Conservation (phyloP, 306 rosid genomes). For the Medicago ruthenica region DNA sequence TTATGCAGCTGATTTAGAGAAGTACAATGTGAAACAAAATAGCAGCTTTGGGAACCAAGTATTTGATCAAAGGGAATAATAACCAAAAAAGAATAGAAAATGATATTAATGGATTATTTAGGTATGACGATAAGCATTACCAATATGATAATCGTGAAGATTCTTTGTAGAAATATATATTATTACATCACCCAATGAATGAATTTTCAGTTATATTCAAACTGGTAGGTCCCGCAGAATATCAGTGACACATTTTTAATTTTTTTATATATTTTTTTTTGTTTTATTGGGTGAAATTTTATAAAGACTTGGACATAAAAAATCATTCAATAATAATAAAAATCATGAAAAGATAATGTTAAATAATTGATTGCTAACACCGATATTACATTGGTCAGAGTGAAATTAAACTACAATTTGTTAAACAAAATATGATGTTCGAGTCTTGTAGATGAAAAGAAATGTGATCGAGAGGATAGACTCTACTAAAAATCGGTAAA, state of each 20-base stretch:
- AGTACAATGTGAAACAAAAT: conserved; percentile 51
- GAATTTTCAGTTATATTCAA: conserved; percentile 43
- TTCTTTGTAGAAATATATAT: conserved; percentile 39
- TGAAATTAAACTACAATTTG: too few species aligned
- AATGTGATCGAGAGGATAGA: too few species aligned
- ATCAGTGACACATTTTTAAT: background rate
- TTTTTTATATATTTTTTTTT: background rate
- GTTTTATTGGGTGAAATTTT: background rate
- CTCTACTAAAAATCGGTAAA: too few species aligned
- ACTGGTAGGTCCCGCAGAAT: conserved; percentile 28
- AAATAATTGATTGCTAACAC: background rate
- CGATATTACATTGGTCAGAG: too few species aligned
- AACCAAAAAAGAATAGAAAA: conserved; percentile 40
- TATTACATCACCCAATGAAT: conserved; percentile 34
- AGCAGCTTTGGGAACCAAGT: conserved; percentile 57
- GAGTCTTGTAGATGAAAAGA: too few species aligned
- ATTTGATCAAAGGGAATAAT: conserved; percentile 49
- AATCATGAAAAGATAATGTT: background rate
- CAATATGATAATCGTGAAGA: conserved; percentile 44
- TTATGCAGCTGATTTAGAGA: conserved; percentile 54
- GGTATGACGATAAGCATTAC: conserved; percentile 43
- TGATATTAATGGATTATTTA: conserved; percentile 41
- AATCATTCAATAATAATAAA: background rate
- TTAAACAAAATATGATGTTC: too few species aligned
- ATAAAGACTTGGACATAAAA: background rate